Evolutionary conservation across 805 yeast species (phyloP), one percentile per base, ranked within the genome.

Genomic region (Clavispora vitiphila): DNA sequence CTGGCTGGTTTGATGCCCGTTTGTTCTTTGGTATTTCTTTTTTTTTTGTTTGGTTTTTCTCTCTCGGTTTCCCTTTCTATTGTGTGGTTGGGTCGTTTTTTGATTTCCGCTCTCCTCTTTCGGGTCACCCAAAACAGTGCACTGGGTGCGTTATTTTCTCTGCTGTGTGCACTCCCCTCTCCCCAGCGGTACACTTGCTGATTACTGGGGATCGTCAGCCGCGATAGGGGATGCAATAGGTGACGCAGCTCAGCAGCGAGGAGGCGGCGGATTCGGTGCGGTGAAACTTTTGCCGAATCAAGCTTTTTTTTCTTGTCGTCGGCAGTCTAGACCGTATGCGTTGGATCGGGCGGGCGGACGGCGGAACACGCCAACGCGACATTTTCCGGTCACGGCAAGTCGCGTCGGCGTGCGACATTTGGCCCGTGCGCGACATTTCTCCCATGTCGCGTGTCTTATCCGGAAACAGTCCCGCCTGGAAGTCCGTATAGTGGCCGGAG

Each of bases 41-140:
- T 62, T 63, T 45, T 55, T 55, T 18, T 46, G n/a, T n/a, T n/a
- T n/a, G n/a, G n/a, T 50, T 23, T 41, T 47, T 32, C 42, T 51
- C 20, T 26, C 29, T 11, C 9, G 16, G 25, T 15, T 5, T 16
- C 31, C n/a, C 32, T 15, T 6, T 31, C 5, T 24, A n/a, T 24
- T 24, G 8, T 24, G 8, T 6, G 10, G 10, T n/a, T n/a, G 15
- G 29, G 14, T 5, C 7, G 11, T 25, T 25, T 12, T 12, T 27
- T 14, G 11, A 11, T 15, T 27, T 27, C 31, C 31, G 31, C 19
- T 27, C 19, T 3, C 19, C 31, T 16, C 5, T 27, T 27, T 27
- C n/a, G 31, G 19, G 19, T 15, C 9, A 19, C 19, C 29, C 31
- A 15, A 14, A 27, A 27, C 31, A 15, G 19, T 15, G 15, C 9